phyloP scores from a whole-genome alignment of 2,329 filamentous ascomycete species.

The Colletotrichum chlorophyti region DNA sequence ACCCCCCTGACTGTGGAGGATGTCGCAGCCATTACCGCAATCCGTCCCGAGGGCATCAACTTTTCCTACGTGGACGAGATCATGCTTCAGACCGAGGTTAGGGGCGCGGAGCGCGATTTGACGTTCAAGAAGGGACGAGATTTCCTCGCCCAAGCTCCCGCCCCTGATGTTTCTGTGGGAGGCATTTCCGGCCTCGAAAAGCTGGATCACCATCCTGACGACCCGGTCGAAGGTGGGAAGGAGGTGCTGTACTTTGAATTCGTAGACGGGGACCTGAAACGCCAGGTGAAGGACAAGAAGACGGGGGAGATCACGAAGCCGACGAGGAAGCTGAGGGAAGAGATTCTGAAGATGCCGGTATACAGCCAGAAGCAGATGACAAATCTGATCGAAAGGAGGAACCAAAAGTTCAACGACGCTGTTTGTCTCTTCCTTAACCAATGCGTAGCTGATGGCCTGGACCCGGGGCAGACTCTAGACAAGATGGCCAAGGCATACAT shows the following conservation, averaged over 20 bases:
- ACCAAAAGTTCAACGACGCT: slow-evolving; percentile 80
- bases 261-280: slow-evolving; percentile 87
- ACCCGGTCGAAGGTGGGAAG: slow-evolving; percentile 46
- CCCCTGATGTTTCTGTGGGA: slow-evolving; percentile 63
- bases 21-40: slow-evolving; percentile 79
- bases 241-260: slow-evolving; percentile 93
- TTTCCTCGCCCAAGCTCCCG: slow-evolving; percentile 55
- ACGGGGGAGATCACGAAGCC: slow-evolving; percentile 76
- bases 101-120: slow-evolving; percentile 70
- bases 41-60: slow-evolving; percentile 79
- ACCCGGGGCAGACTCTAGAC: slow-evolving; percentile 72
- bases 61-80: slow-evolving; percentile 89
- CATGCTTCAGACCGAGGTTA: slow-evolving; percentile 80
- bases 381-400: slow-evolving; percentile 86
- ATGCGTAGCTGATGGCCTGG: slow-evolving; percentile 68
- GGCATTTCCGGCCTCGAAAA: slow-evolving; percentile 58
- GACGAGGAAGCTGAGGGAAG: slow-evolving; percentile 72
- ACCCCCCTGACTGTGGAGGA: slow-evolving; percentile 75
- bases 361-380: slow-evolving; percentile 94
- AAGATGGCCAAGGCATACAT: slow-evolving; percentile 65
- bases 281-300: slow-evolving; percentile 74
- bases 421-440: slow-evolving; percentile 79
- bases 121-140: slow-evolving; percentile 65
- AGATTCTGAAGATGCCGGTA: slow-evolving; percentile 89
- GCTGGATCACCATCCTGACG: slow-evolving; percentile 41